A percentile compares a stretch with the other conserved stretches of the same genome.
phyloP scores from a whole-genome alignment of 495 filamentous ascomycete species.

The Massariosphaeria phaeospora region DNA sequence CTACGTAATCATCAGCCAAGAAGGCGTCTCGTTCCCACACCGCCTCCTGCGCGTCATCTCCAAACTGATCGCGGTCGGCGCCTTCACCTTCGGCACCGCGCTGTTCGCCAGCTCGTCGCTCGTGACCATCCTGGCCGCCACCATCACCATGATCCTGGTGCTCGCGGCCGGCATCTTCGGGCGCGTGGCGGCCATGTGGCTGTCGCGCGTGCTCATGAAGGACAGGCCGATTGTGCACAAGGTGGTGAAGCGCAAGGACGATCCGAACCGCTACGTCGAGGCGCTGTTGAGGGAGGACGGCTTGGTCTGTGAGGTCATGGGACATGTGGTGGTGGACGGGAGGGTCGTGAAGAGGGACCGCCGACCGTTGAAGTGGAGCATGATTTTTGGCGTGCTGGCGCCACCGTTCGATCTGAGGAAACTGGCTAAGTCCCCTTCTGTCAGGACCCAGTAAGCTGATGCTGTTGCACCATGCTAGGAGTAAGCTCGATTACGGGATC shows the following conservation, averaged over 20 bases:
- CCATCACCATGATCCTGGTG: slow-evolving; percentile 20
- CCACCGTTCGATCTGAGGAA: not conserved
- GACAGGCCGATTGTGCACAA: slow-evolving; percentile 17
- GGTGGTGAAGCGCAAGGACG: slow-evolving; percentile 16
- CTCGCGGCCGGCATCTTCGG: slow-evolving; percentile 11
- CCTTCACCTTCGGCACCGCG: slow-evolving; percentile 28
- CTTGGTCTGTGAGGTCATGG: slow-evolving; percentile 19
- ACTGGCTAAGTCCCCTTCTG: too few relatives aligned
- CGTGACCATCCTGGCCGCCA: slow-evolving; percentile 17
- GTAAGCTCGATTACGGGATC: too few relatives aligned
- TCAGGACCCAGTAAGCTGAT: too few relatives aligned
- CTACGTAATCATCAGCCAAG: slow-evolving; percentile 26
- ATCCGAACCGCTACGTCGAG: slow-evolving; percentile 9
- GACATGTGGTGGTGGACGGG: slow-evolving; percentile 28
- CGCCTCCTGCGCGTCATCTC: slow-evolving; percentile 18
- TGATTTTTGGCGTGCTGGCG: slow-evolving; percentile 24
- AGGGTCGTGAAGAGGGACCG: slow-evolving; percentile 1
- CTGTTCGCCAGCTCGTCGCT: slow-evolving; percentile 27
- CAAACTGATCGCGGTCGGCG: slow-evolving; percentile 7
- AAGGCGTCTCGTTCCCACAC: slow-evolving; percentile 18
- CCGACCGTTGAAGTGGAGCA: slow-evolving; percentile 9
- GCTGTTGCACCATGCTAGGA: too few relatives aligned
- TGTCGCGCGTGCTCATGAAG: slow-evolving; percentile 11
- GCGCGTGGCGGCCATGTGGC: slow-evolving; percentile 18
- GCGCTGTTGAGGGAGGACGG: not conserved